Base-by-base conservation (phyloP, 139 green algal genomes). In the Chlorella sp. region DNA sequence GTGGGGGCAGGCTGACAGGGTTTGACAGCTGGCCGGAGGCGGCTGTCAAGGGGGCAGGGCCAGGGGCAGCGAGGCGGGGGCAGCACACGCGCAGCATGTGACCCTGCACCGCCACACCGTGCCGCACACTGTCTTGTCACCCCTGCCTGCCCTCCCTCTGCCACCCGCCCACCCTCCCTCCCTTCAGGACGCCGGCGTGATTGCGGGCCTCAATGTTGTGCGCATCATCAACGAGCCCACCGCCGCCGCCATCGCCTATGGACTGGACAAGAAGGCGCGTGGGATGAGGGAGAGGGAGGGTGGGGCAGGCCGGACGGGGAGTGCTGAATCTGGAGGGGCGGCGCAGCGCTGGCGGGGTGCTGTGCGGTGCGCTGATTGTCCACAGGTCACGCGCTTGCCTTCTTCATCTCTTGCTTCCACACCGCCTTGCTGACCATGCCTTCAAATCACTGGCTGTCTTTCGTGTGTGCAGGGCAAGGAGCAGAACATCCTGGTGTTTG, bases 211-310 rank as follows among this genome's bases (percentile, higher is more conserved):
- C 24, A 98, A 98, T 84, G 97, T 99, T 48, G 95, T 95, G 19
- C 96, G 97, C 90, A 98, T 99, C 91, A 99, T 99, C 96, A 99
- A 99, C 92, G 97, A 99, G 95, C 97, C 98, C 48, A 99, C 97
- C 39, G 98, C 98, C 26, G 97, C 97, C 39, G 97, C 97, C 86
- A 98, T 99, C 82, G 97, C 97, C 1, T 99, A 99, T 82, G 97
- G 97, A 81, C 91, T 99, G n/a, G 96, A 99, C 92, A 97, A 97
- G 91, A 98, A 98, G 91, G 79, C 53, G 75, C 3, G 73, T 42
- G 32, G 34, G 9, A 57, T 5, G 48, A 57, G 48, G 48, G 48
- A 57, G 48, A 16, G 48, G 48, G 48, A 57, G 48, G 48, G 48
- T 16, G 48, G 48, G 48, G 48, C 5, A 57, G 48, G 48, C n/a